Evolutionary conservation across 768 basidiomycete genomes (phyloP), one percentile per base, ranked within the genome.

Genomic region (Phylloporus arenicola): DNA sequence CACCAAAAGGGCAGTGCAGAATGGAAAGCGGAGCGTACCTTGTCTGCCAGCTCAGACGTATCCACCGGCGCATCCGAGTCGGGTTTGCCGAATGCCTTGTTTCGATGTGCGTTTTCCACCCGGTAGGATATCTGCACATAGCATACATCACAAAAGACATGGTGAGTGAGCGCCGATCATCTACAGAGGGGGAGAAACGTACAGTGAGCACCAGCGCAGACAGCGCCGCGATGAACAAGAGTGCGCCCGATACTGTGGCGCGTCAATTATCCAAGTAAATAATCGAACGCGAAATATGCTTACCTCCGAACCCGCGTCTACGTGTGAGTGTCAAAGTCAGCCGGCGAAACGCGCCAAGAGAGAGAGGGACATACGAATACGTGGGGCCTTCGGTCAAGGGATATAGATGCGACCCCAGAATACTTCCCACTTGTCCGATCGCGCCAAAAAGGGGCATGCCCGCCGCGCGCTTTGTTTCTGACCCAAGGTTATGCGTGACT

Each of bases 11-110:
- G 20, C 20, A 20, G 39, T 8, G 9, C 27, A 29, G 6, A 20
- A 10, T 9, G 19, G 19, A 22, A 29, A n/a, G 17, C 6, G 42
- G 12, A 27, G 52, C 72, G 25, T 52, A 81, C 84, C 68, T 81
- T 73, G 59, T 88, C 86, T 1, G 86, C 86, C 7, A 84, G 62
- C 53, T 83, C 77, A 24, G 75, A 72, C 0, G 82, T 86, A 57
- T 88, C 78, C 17, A 87, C 80, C 17, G 68, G 74, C 7, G 70
- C 71, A 51, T 75, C 67, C 8, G 66, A 68, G 45, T 71, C 65
- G 1, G 75, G 76, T 46, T 72, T 72, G 1, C 86, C 86, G 50
- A 81, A 78, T 24, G 68, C 51, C 39, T 64, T 68, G 57, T 87
- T 75, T 35, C 85, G 70, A 14, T 72, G 71, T 5, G 71, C 68